A percentile compares a stretch with the other conserved stretches of the same genome.
Evolutionary conservation across 176 grass and related monocot species (phyloP).

Genomic region (Bromus sterilis): DNA sequence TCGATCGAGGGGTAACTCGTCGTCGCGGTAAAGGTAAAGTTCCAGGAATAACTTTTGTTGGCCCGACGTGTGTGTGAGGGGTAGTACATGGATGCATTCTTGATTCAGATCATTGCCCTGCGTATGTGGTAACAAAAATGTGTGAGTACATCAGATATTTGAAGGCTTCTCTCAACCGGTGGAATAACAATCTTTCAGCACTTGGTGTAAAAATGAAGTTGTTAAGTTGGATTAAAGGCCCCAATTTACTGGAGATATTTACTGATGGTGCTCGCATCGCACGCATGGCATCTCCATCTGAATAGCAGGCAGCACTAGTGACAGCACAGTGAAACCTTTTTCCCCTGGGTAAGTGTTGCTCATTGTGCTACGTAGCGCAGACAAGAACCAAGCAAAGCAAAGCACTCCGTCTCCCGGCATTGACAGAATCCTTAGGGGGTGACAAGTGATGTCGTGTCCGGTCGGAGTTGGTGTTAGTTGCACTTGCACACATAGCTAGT

Average conservation of each 20-base stretch:
- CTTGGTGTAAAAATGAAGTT: too few relatives aligned
- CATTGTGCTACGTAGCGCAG: not conserved
- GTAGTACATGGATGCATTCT: not conserved
- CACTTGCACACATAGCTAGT: not conserved
- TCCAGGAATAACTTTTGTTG: not conserved
- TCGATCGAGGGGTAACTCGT: not conserved
- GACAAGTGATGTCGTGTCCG: conserved; percentile 38
- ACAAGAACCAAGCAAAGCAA: not conserved
- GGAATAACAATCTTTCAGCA: not conserved
- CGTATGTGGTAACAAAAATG: too few relatives aligned
- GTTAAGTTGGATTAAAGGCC: too few relatives aligned
- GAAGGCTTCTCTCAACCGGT: not conserved
- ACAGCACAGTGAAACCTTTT: not conserved
- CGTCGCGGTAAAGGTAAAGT: not conserved
- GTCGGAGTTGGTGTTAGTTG: conserved; percentile 11
- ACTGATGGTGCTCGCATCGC: too few relatives aligned
- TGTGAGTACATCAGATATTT: too few relatives aligned
- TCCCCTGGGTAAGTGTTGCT: not conserved
- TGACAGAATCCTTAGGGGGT: conserved; percentile 12
- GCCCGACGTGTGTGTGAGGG: not conserved
- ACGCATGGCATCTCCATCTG: not conserved
- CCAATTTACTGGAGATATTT: too few relatives aligned
- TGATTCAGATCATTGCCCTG: too few relatives aligned
- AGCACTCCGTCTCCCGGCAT: too few relatives aligned
- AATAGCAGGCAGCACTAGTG: not conserved